These are phyloP conservation scores for Microthlaspi erraticum DNA, from an alignment of 345 rosid genomes.

Conservation along the genomic window DNA sequence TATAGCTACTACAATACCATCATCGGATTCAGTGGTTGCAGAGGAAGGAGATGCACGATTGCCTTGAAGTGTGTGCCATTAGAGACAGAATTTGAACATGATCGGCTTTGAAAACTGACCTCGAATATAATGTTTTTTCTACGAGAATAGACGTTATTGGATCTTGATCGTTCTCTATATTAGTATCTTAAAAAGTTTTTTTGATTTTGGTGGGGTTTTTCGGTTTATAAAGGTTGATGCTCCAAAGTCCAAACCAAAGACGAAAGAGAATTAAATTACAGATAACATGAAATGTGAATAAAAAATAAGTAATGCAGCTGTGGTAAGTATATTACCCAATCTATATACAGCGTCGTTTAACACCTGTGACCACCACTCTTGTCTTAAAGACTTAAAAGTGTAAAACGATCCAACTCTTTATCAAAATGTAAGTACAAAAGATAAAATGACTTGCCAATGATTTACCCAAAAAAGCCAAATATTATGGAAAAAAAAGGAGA, in stretches of 20 bases:
- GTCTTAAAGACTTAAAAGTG: no score
- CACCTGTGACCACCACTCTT: no score
- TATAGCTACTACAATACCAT: constrained; percentile 29
- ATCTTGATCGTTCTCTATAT: constrained; percentile 20
- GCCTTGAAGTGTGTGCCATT: constrained; percentile 14
- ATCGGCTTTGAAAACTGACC: constrained; percentile 26
- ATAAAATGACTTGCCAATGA: neutral
- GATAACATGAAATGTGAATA: no score
- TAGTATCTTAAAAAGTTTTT: neutral
- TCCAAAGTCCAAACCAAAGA: neutral
- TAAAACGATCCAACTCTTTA: no score
- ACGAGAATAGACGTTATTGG: constrained; percentile 3
- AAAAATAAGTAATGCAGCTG: no score
- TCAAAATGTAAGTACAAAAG: neutral
- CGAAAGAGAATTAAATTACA: no score
- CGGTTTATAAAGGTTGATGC: neutral
- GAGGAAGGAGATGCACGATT: constrained; percentile 35
- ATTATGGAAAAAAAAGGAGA: neutral
- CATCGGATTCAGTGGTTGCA: constrained; percentile 33
- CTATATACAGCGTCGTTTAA: no score
- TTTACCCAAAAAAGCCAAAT: constrained; percentile 5
- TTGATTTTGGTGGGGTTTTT: neutral
- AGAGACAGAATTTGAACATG: constrained; percentile 32
- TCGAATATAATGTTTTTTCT: constrained; percentile 22
- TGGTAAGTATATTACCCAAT: no score